phyloP scores from a whole-genome alignment of 192 early-diverging fungal genomes.

The Coemansia sp. region DNA sequence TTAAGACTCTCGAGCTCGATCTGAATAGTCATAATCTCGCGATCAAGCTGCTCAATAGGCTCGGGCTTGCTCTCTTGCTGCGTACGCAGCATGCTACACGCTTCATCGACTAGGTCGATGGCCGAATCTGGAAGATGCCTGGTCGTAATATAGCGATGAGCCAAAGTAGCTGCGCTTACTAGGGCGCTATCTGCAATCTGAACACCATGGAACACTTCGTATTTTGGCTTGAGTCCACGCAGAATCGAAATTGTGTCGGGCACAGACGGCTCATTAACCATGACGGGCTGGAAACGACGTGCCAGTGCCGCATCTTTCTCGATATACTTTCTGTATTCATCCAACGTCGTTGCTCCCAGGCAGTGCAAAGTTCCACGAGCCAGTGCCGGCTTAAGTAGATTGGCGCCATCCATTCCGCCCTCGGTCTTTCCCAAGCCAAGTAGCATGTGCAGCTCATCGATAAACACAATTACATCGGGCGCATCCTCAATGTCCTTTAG shows the following conservation, averaged over 20 bases:
- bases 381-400: slow-evolving; percentile 78
- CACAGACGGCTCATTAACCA: slow-evolving; percentile 68
- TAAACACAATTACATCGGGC: slow-evolving; percentile 76
- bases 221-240: slow-evolving; percentile 73
- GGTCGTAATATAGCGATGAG: slow-evolving; percentile 72
- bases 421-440: slow-evolving; percentile 73
- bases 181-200: slow-evolving; percentile 72
- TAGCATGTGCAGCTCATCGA: slow-evolving; percentile 77
- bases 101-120: slow-evolving; percentile 80
- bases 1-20: slow-evolving; percentile 78
- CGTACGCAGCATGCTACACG: slow-evolving; percentile 71
- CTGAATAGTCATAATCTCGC: slow-evolving; percentile 70
- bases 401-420: slow-evolving; percentile 76
- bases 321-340: slow-evolving; percentile 70
- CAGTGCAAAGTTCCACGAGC: slow-evolving; percentile 72
- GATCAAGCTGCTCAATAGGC: slow-evolving; percentile 67
- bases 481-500: slow-evolving; percentile 67
- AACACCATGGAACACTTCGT: slow-evolving; percentile 78
- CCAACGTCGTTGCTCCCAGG: slow-evolving; percentile 74
- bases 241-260: slow-evolving; percentile 73
- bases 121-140: slow-evolving; percentile 78
- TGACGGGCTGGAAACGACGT: slow-evolving; percentile 74
- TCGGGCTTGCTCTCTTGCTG: slow-evolving; percentile 82
- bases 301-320: slow-evolving; percentile 79
- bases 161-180: slow-evolving; percentile 66